phyloP scores from a whole-genome alignment of 2,329 filamentous ascomycete species.

The Monilinia fructigena region DNA sequence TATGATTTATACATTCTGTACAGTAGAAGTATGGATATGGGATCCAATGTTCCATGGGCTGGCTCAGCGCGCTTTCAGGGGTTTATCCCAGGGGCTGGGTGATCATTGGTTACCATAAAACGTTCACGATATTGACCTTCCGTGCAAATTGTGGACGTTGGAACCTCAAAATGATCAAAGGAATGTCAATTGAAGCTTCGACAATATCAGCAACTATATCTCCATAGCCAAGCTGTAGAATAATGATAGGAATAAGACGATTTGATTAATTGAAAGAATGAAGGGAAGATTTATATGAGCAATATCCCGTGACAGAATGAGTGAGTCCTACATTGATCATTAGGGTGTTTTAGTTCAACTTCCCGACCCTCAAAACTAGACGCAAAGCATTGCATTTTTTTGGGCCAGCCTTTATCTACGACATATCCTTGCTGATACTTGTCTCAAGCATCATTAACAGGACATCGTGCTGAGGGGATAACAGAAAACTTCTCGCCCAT shows the following conservation, averaged over 20 bases:
- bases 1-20: neutral
- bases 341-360: slow-evolving; percentile 17
- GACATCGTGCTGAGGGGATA: slow-evolving; percentile 35
- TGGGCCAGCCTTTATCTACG: neutral
- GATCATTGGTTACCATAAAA: slow-evolving; percentile 17
- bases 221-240: neutral
- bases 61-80: slow-evolving; percentile 8
- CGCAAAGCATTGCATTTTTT: slow-evolving; percentile 11
- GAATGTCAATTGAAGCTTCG: slow-evolving; percentile 4
- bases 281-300: slow-evolving; percentile 5
- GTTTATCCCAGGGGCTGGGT: slow-evolving; percentile 1
- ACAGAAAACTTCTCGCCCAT: slow-evolving; percentile 33
- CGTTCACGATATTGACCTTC: slow-evolving; percentile 16
- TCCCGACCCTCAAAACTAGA: slow-evolving; percentile 13
- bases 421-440: slow-evolving; percentile 33
- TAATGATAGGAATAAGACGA: slow-evolving; percentile 5
- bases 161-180: slow-evolving; percentile 2
- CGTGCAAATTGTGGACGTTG: slow-evolving; percentile 5
- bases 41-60: neutral
- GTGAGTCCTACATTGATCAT: slow-evolving; percentile 18
- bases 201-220: slow-evolving; percentile 1
- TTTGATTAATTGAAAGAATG: slow-evolving; percentile 5
- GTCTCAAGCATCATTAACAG: slow-evolving; percentile 34
- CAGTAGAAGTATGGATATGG: neutral
- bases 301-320: slow-evolving; percentile 22